Conservation (phyloP, 176 grass and related monocot species). For the Otatea glauca region DNA sequence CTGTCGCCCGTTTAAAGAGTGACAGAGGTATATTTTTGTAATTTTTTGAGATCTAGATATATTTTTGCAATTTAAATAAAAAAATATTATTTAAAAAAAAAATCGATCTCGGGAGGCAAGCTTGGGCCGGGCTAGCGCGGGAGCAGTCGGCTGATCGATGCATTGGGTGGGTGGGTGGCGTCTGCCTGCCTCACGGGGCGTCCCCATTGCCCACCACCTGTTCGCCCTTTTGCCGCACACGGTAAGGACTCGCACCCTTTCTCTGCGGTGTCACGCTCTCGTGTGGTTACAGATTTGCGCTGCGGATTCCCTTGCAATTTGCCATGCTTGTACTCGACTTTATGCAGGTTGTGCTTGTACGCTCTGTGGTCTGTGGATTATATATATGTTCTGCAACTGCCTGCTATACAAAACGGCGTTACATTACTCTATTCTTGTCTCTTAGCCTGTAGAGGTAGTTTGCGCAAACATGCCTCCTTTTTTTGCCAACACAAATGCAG, state of each 20-base stretch:
- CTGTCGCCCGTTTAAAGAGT: no score
- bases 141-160: background rate
- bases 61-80: no score
- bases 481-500: no score
- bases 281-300: background rate
- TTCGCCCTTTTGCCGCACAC: constrained; percentile 40
- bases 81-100: no score
- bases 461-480: no score
- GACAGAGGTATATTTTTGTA: no score
- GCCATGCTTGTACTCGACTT: background rate
- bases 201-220: constrained; percentile 2
- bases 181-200: background rate
- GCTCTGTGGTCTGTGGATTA: background rate
- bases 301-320: background rate
- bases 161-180: no score
- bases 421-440: no score
- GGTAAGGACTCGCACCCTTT: background rate
- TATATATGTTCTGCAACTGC: background rate
- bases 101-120: no score
- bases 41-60: no score
- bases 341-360: background rate
- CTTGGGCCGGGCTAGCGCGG: no score
- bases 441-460: background rate
- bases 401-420: background rate
- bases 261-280: background rate